Conservation (phyloP, 2,329 filamentous ascomycete genomes). For the Trichoderma sp. region DNA sequence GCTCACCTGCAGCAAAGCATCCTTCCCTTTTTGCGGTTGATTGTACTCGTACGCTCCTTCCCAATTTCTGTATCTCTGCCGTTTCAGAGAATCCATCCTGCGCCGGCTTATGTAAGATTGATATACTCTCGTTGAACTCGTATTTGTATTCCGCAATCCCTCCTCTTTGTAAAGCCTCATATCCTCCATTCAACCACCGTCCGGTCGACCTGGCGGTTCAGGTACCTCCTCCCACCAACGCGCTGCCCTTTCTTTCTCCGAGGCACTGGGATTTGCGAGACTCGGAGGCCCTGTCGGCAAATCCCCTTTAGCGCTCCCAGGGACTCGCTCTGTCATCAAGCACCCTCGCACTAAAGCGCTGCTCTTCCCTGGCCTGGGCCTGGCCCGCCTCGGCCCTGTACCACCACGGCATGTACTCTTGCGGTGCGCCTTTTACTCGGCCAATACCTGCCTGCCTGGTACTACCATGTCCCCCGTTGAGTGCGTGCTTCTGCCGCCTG, state of each 20-base stretch:
- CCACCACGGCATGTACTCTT: neutral
- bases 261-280: neutral
- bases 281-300: neutral
- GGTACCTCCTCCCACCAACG: too few relatives aligned
- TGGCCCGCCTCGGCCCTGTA: neutral
- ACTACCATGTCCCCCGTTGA: neutral
- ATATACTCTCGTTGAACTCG: neutral
- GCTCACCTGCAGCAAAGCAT: neutral
- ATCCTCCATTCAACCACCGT: neutral
- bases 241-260: neutral
- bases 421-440: neutral
- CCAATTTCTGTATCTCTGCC: neutral
- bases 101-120: neutral
- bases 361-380: neutral
- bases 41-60: neutral
- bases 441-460: neutral
- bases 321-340: neutral
- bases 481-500: conserved; percentile 8
- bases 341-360: neutral
- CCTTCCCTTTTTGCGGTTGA: neutral
- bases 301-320: conserved; percentile 7
- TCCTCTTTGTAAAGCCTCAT: neutral
- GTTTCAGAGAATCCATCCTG: neutral
- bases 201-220: too few relatives aligned
- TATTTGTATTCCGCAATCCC: neutral